Evolutionary conservation across 148 eudicot species (phyloP).

Genomic region (Rhododendron griersonianum): DNA sequence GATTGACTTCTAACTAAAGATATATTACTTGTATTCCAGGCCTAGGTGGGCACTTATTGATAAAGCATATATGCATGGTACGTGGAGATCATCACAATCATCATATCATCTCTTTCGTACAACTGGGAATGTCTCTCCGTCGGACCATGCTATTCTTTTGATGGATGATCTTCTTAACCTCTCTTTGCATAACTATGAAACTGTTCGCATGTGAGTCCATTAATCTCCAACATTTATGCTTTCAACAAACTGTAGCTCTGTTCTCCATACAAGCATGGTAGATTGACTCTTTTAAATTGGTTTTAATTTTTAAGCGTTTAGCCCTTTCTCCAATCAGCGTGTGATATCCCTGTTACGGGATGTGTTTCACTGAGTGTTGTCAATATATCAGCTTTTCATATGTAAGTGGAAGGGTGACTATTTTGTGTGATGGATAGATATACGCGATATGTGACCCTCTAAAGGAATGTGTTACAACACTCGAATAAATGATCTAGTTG

Average conservation of each 20-base stretch:
- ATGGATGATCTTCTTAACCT: constrained; percentile 81
- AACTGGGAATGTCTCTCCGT: constrained; percentile 56
- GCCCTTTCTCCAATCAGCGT: neutral
- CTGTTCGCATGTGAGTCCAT: constrained; percentile 81
- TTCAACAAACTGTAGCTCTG: neutral
- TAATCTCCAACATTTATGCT: constrained; percentile 7
- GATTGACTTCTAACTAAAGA: neutral
- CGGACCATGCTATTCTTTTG: constrained; percentile 55
- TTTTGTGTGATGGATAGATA: neutral
- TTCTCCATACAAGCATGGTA: neutral
- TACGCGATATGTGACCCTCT: neutral
- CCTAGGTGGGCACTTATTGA: constrained; percentile 94
- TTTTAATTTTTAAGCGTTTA: neutral
- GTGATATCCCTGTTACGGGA: neutral
- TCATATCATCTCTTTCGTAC: constrained; percentile 83
- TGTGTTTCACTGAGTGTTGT: neutral
- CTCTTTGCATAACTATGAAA: constrained; percentile 87
- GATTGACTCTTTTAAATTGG: neutral
- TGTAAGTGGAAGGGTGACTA: neutral
- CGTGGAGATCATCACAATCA: constrained; percentile 95
- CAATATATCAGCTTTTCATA: neutral
- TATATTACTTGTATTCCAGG: constrained; percentile 35
- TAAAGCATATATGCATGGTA: constrained; percentile 89
- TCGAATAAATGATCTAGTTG: neutral
- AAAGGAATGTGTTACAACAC: neutral